Percentiles rank a stretch among this genome's conserved stretches.
Conservation (phyloP, 1,284 basidiomycete species). For the Malassezia vespertilionis region DNA sequence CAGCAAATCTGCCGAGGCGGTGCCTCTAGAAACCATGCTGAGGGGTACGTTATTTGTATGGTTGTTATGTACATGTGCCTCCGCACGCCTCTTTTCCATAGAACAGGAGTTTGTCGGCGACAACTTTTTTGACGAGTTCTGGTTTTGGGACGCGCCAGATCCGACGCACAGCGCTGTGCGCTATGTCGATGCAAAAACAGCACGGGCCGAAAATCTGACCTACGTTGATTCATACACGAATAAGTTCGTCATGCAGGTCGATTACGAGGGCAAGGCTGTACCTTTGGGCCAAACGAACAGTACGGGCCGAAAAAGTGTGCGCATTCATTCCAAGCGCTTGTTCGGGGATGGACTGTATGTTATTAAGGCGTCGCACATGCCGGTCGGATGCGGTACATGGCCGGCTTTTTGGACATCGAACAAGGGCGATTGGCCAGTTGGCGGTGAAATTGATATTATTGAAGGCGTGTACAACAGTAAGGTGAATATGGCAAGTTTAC, state of each 20-base stretch:
- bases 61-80: background rate
- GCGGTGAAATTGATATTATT: slow-evolving; percentile 40
- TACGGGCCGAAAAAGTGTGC: slow-evolving; percentile 24
- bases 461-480: slow-evolving; percentile 34
- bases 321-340: slow-evolving; percentile 23
- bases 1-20: no score
- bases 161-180: slow-evolving; percentile 31
- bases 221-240: slow-evolving; percentile 18
- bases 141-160: slow-evolving; percentile 30
- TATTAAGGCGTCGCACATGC: slow-evolving; percentile 24
- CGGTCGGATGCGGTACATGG: slow-evolving; percentile 34
- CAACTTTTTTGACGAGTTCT: slow-evolving; percentile 32
- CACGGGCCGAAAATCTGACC: slow-evolving; percentile 22
- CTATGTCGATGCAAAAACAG: slow-evolving; percentile 20
- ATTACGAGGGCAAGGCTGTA: slow-evolving; percentile 8
- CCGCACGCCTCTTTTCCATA: slow-evolving; percentile 25
- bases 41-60: no score
- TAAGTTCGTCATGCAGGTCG: slow-evolving; percentile 25
- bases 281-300: slow-evolving; percentile 15
- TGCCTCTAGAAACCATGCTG: no score
- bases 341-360: slow-evolving; percentile 31
- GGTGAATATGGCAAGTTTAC: slow-evolving; percentile 29
- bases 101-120: slow-evolving; percentile 22
- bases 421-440: slow-evolving; percentile 27
- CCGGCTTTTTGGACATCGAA: slow-evolving; percentile 41